Evolutionary conservation across 805 yeast genomes (phyloP).

Genomic region (Komagataella pseudopastoris): DNA sequence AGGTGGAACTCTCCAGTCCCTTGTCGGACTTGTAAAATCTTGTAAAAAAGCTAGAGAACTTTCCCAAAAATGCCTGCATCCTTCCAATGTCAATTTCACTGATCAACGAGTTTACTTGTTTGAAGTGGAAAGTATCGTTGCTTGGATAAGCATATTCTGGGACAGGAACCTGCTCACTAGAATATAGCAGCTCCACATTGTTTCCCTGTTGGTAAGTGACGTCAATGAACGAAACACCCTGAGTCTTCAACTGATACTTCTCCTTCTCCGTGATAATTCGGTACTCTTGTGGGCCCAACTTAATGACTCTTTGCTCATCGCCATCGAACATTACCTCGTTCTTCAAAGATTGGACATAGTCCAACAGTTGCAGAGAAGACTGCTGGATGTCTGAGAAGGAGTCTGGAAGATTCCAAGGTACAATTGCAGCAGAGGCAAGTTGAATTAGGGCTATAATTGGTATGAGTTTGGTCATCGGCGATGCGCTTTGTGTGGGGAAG

Average conservation of each 20-base stretch:
- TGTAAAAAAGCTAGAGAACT: conserved; percentile 57
- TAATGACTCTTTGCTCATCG: neutral
- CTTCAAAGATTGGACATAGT: neutral
- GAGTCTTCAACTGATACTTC: conserved; percentile 21
- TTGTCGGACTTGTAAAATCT: conserved; percentile 61
- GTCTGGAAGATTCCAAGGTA: neutral
- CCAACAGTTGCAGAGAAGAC: neutral
- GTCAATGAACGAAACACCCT: conserved; percentile 48
- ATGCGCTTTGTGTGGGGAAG: neutral
- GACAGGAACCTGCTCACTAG: conserved; percentile 7
- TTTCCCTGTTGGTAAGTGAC: conserved; percentile 30
- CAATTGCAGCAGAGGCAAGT: neutral
- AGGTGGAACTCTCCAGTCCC: conserved; percentile 61
- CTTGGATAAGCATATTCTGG: conserved; percentile 40
- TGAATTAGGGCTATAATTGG: neutral
- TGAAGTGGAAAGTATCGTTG: conserved; percentile 17
- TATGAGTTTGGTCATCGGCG: neutral
- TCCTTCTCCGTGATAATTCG: conserved; percentile 18
- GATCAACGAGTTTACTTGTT: conserved; percentile 26
- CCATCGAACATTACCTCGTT: neutral
- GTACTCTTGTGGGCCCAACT: neutral
- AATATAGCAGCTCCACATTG: neutral
- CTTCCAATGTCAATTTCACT: conserved; percentile 28
- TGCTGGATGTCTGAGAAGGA: neutral
- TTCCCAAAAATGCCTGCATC: conserved; percentile 40